Base-by-base conservation (phyloP, 495 filamentous ascomycete genomes). In the Hypoxylon lenormandii region DNA sequence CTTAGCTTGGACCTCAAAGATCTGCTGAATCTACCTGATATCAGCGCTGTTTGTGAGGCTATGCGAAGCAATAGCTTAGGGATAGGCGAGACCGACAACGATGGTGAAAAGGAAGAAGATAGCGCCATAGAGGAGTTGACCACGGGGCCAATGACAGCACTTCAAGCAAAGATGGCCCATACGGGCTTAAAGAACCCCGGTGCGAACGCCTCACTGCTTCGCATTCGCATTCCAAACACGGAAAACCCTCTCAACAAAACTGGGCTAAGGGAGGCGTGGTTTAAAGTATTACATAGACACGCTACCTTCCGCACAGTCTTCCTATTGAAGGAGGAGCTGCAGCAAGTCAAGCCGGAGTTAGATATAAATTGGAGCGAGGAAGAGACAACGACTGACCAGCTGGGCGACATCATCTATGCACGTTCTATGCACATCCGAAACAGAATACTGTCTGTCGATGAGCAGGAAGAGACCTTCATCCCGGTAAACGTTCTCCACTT, bases 71-170 rank as follows among this genome's bases (percentile, higher is more conserved):
- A n/a, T 13, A 19, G 18, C 46, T 8, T 11, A 3, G 46, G 19
- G 16, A 23, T 8, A 22, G 46, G 13, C 46, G 6, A 48, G 22
- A 23, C 18, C 4, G 46, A 48, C 18, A 48, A 48, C 7, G 46
- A 11, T 26, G 5, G 19, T 26, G 22, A 23, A 11, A 8, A 48
- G 8, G 19, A 48, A 16, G 18, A 46, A 21, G 42, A 46, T 46
- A 28, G 26, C 7, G 42, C 6, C 42, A 21, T 8, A 46, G 13
- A 46, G 22, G 46, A 48, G 13, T 48, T 26, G 21, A 23, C 19
- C 22, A 48, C 46, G 21, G 46, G 46, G 11, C 46, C 46, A 22
- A 48, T 48, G 46, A 48, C 46, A 48, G 46, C 46, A 11, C 46
- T 48, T n/a, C 46, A 48, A 19, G 6, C 21, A 26, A 48, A 26